Evolutionary conservation across 495 filamentous ascomycete species (phyloP), one percentile per base, ranked within the genome.

Genomic region (Hyphodiscus hymeniophilus): DNA sequence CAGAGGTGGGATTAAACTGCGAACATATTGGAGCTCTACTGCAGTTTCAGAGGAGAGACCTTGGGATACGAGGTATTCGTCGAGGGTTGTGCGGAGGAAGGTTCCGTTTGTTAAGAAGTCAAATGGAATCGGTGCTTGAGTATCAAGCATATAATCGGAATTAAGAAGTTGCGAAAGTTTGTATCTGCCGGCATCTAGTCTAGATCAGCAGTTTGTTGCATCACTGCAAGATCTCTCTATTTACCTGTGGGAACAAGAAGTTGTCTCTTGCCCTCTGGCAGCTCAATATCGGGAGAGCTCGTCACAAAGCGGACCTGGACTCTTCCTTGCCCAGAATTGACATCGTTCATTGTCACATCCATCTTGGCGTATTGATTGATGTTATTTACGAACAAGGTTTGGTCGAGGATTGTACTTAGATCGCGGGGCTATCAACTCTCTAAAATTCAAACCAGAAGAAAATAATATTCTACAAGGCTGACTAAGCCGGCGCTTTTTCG

Each of bases 71-170:
- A 98, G 78, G 67, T 92, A 95, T 57, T 94, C 81, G 59, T 95
- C 88, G 53, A 98, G 76, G 26, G 84, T 87, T 21, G 87, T 85
- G 33, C 87, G 83, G 21, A 98, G 77, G 66, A 94, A 94, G 53
- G 82, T 79, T 57, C 94, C 92, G 58, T 90, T 87, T 65, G 94
- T 79, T 51, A 98, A 75, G 72, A 98, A 96, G 64, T 98, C 94
- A 68, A 98, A 88, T 22, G 92, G 92, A 31, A 95, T 78, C 12
- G 91, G 84, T 35, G 81, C 75, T 34, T 81, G 70, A 26, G 80
- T 85, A 50, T 82, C 69, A 48, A 96, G 79, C 58, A 97, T 83
- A 15, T 70, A 73, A 60, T 74, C 71, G 53, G 85, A 89, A 68
- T 98, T 98, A 51, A 97, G 85, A 52, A 98, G 78, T 24, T 86